Percentiles rank a stretch among this genome's conserved stretches.
These are phyloP conservation scores for Wickerhamiella musiphila DNA, from an alignment of 805 yeast genomes.

Conservation along the genomic window DNA sequence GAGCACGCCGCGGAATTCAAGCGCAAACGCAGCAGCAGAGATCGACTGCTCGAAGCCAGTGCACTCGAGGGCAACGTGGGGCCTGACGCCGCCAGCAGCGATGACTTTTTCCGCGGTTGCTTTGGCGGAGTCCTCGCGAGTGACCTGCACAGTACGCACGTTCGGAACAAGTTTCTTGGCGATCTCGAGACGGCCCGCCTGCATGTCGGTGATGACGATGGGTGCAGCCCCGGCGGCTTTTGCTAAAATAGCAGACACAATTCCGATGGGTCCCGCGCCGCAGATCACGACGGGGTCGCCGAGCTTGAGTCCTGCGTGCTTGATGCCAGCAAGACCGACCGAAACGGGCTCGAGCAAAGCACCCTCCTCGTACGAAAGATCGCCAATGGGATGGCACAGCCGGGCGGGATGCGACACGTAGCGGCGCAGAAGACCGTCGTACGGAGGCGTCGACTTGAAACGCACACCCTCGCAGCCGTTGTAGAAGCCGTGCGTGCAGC, in stretches of 20 bases:
- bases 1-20: constrained; percentile 31
- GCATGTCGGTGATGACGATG: constrained; percentile 32
- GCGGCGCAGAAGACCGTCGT: constrained; percentile 21
- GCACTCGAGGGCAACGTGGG: constrained; percentile 33
- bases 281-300: constrained; percentile 33
- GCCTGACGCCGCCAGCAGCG: constrained; percentile 27
- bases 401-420: constrained; percentile 24
- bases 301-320: constrained; percentile 29
- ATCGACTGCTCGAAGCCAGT: constrained; percentile 37
- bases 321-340: constrained; percentile 37
- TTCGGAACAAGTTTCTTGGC: constrained; percentile 32
- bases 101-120: constrained; percentile 17
- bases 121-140: constrained; percentile 25
- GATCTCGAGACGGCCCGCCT: constrained; percentile 28
- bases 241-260: constrained; percentile 31
- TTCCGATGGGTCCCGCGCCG: constrained; percentile 48
- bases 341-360: constrained; percentile 39
- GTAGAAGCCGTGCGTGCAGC: constrained; percentile 21
- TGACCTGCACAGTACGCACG: constrained; percentile 29
- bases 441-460: constrained; percentile 25
- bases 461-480: constrained; percentile 23
- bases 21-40: constrained; percentile 29
- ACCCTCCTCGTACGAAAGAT: constrained; percentile 34
- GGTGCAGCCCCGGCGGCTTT: constrained; percentile 39
- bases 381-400: constrained; percentile 22